A percentile compares a stretch with the other conserved stretches of the same genome.
phyloP scores from a whole-genome alignment of 2,329 filamentous ascomycete genomes.

The Colletotrichum tabaci region DNA sequence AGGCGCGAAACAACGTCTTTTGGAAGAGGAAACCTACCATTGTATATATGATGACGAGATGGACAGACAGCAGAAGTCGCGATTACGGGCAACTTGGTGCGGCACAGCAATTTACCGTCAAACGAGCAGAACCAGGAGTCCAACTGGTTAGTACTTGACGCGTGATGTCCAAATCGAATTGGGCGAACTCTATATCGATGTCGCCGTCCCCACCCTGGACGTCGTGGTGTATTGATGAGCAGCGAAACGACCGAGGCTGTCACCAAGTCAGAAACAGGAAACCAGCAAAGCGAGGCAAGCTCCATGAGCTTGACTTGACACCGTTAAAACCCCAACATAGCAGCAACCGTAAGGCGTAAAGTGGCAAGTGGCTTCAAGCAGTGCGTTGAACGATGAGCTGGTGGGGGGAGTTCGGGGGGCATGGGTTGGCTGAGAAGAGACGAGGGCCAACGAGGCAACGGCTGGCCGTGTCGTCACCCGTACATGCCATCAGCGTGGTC shows the following conservation, averaged over 20 bases:
- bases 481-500: not conserved
- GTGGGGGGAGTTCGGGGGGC: not conserved
- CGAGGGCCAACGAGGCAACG: not conserved
- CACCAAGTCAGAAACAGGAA: not conserved
- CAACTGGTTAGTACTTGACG: not conserved
- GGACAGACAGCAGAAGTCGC: not conserved
- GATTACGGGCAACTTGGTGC: not conserved
- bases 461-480: not conserved
- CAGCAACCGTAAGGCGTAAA: not conserved
- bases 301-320: not conserved
- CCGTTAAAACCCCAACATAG: too few species aligned
- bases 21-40: not conserved
- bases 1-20: not conserved
- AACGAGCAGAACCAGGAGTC: not conserved
- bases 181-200: not conserved
- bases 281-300: not conserved
- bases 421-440: not conserved
- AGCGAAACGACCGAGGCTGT: too few species aligned
- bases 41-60: not conserved
- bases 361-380: not conserved
- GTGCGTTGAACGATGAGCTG: not conserved
- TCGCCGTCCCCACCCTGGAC: too few species aligned
- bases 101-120: not conserved
- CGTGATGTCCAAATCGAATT: conserved; percentile 4
- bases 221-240: not conserved